Base-by-base conservation (phyloP, 2,329 filamentous ascomycete species). In the Pseudophaeomoniella oleicola region DNA sequence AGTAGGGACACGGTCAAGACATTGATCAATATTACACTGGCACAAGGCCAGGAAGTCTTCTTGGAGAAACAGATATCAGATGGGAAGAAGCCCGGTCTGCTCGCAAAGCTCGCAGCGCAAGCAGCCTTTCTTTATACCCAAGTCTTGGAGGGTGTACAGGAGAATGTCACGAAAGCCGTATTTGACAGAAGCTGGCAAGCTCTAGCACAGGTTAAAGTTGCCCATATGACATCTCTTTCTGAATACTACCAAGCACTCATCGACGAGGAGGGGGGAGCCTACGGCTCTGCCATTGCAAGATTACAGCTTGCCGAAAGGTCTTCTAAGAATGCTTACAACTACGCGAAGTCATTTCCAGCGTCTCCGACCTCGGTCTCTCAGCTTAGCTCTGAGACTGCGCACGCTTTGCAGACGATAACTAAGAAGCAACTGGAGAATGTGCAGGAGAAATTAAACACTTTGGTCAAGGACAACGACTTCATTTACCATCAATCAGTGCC, bases 401-500 rank as follows among this genome's bases (percentile, higher is more conserved):
- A 69, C 1, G 68, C 77, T 36, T 61, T 98, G 22, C 64, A 74
- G n/a, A 86, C 93, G 19, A 72, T 93, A 44, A 78, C 84, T 12
- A 93, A 85, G 55, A 75, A 86, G 42, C 88, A 96, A 49, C 60
- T 82, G 17, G 68, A 81, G 0, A 79, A 75, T 19, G 79, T 94
- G 3, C 81, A 93, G 53, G 81, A 88, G 42, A 87, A 82, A 54
- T 64, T 94, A 15, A 66, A 67, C 13, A 78, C 83, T 42, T 69
- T 87, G 35, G 69, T 72, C 46, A 94, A 93, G 51, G 90, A 98
- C 57, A 98, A 98, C 47, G 90, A 98, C 54, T 96, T 90, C 57
- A 94, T 98, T 54, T 98, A 98, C 53, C 90, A 98, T 54, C 85
- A 96, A 48, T 78, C 76, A 2, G 79, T 98, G 2, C 88, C 90